Conservation (phyloP, 2,329 filamentous ascomycete genomes). For the Lasiodiplodia sp. region DNA sequence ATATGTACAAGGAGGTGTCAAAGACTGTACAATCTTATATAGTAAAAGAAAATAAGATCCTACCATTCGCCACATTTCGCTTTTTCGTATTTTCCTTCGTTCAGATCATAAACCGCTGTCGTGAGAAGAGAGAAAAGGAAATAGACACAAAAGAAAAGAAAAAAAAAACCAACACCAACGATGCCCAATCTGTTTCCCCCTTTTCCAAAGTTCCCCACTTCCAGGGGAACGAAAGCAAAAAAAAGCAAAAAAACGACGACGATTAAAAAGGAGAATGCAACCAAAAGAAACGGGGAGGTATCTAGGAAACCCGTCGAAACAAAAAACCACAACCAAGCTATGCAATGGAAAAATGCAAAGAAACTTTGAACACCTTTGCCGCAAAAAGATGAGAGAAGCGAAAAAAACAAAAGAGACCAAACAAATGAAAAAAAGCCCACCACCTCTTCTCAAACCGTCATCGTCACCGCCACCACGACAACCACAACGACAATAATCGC, state of each 20-base stretch:
- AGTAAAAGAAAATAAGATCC: not conserved
- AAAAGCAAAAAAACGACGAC: not conserved
- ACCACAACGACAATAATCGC: slow-evolving; percentile 14
- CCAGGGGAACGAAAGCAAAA: not conserved
- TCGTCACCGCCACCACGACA: slow-evolving; percentile 12
- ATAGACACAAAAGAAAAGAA: not conserved
- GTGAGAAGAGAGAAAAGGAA: not conserved
- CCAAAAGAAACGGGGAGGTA: not conserved
- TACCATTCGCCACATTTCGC: not conserved
- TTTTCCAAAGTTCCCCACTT: not conserved
- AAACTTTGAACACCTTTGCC: not conserved
- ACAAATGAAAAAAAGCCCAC: not conserved
- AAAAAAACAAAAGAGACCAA: not conserved
- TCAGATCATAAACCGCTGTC: slow-evolving; percentile 12
- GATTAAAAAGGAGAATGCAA: not conserved
- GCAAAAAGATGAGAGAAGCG: not conserved
- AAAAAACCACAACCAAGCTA: not conserved
- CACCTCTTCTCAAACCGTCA: not conserved
- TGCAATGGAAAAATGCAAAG: not conserved
- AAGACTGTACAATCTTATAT: not conserved
- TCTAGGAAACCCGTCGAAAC: not conserved
- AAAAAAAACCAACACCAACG: not conserved
- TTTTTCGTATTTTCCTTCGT: not conserved
- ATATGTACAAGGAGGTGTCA: not conserved
- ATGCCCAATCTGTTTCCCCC: not conserved